Base-by-base conservation (phyloP, 2,329 filamentous ascomycete species). In the Trichoderma arundinaceum region DNA sequence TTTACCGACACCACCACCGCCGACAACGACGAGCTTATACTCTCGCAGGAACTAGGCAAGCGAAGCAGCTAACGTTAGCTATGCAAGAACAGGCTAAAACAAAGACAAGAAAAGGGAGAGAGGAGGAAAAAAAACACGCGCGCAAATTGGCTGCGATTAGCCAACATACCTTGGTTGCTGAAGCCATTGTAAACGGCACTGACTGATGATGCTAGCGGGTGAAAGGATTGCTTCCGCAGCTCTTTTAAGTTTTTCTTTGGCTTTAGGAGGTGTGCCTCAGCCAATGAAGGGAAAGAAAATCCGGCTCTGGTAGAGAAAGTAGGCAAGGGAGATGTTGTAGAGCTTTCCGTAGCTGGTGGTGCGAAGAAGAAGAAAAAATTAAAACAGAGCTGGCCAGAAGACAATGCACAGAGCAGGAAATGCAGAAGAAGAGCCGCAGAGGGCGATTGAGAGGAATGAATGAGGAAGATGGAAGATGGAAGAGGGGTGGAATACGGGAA, bases 1-100 rank as follows among this genome's bases (percentile, higher is more conserved):
- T 86, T 99, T 99, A 83, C 95, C 95, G 71, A 99, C 95, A 80
- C 95, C 95, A 86, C 95, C 95, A 75, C 96, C 95, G 74, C 95
- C 95, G 71, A 99, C 94, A 69, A 98, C 95, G 68, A 99, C 95
- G 82, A 97, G 82, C 83, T 96, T 96, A 82, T 97, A 96, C 83
- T 95, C 92, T 87, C 92, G 86, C 78, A 94, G 83, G 77, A 94
- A 94, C 90, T 94, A 75, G 58, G 4, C 66, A 44, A 41, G 38
- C 49, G 57, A 15, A 52, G 35, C 38, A 65, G 70, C 68, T 19
- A 64, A 65, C 35, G 66, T 64, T 43, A 74, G 73, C 66, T 63
- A 63, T 46, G 67, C 67, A 35, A 28, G 41, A 22, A 41, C 41
- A 64, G 51, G 38, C 49, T 43, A 39, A 52, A 49, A 48, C 48